A percentile compares a stretch with the other conserved stretches of the same genome.
These are phyloP conservation scores for Rhododendron mucronatum DNA, from an alignment of 148 eudicot genomes.

Conservation along the genomic window DNA sequence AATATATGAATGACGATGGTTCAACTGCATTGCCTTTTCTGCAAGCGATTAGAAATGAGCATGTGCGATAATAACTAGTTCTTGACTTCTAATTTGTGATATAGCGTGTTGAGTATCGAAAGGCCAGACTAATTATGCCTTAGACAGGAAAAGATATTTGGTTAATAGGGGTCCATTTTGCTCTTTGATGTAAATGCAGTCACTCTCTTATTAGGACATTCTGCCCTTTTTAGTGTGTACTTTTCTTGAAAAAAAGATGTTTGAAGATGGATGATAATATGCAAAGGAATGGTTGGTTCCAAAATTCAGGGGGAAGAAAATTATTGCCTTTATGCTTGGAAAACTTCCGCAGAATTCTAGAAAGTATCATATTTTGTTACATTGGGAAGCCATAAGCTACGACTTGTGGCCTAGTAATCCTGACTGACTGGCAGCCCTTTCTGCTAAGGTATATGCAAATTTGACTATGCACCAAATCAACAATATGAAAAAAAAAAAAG, in stretches of 20 bases:
- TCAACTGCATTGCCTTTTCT: slow-evolving; percentile 3
- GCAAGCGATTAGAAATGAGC: background rate
- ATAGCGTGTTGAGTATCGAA: background rate
- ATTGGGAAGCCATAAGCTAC: background rate
- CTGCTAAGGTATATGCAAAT: background rate
- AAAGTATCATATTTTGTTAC: background rate
- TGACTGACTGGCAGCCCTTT: background rate
- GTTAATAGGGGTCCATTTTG: background rate
- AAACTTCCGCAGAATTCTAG: background rate
- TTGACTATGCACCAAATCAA: background rate
- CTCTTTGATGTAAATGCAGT: background rate
- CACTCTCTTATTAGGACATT: background rate
- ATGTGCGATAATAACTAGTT: background rate
- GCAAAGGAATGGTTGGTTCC: background rate
- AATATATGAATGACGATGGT: background rate
- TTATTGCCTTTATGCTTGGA: background rate
- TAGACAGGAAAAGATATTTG: background rate
- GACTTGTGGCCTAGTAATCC: background rate
- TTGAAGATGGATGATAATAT: background rate
- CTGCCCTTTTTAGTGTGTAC: background rate
- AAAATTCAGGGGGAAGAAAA: background rate
- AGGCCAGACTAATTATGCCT: background rate
- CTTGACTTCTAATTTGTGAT: background rate
- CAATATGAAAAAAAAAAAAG: background rate
- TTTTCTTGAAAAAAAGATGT: background rate